A percentile compares a stretch with the other conserved stretches of the same genome.
Conservation (phyloP, 2,329 filamentous ascomycete genomes). For the Clarireedia monteithiana region DNA sequence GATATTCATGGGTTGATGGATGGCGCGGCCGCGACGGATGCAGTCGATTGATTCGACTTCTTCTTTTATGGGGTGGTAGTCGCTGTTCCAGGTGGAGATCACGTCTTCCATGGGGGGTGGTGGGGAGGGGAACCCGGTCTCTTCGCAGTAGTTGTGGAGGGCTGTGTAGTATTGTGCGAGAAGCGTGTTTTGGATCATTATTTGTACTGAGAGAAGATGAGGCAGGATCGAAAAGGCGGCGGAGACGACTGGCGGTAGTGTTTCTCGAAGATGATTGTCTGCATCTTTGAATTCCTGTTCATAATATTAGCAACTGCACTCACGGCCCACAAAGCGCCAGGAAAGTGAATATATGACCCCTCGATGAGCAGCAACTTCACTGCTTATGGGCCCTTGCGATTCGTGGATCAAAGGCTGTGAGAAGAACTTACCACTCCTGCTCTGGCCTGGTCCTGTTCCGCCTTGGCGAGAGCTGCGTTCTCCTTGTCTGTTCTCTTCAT, state of each 20-base stretch:
- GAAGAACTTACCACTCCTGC: slow-evolving; percentile 49
- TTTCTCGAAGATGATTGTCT: slow-evolving; percentile 65
- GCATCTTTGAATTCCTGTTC: slow-evolving; percentile 62
- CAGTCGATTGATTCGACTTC: slow-evolving; percentile 59
- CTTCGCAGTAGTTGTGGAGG: slow-evolving; percentile 64
- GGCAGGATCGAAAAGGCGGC: slow-evolving; percentile 69
- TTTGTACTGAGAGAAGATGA: slow-evolving; percentile 59
- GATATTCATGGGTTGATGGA: slow-evolving; percentile 43
- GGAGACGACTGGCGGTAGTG: slow-evolving; percentile 62
- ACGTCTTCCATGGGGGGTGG: slow-evolving; percentile 67
- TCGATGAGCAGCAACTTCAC: too few relatives aligned
- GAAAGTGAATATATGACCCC: neutral
- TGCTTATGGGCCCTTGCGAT: neutral
- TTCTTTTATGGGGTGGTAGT: slow-evolving; percentile 55
- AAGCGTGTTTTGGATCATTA: slow-evolving; percentile 70
- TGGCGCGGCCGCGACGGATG: slow-evolving; percentile 59
- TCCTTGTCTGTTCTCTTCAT: slow-evolving; percentile 64
- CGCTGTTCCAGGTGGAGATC: slow-evolving; percentile 54
- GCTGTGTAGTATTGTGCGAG: slow-evolving; percentile 73
- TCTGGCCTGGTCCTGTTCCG: slow-evolving; percentile 60
- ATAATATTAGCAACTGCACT: slow-evolving; percentile 11
- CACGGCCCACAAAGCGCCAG: slow-evolving; percentile 9
- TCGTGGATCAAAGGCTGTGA: neutral
- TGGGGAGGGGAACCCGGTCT: slow-evolving; percentile 61
- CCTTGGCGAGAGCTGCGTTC: slow-evolving; percentile 60